A percentile compares a stretch with the other conserved stretches of the same genome.
Evolutionary conservation across 306 rosid genomes (phyloP).

Genomic region (Fragaria vesca): DNA sequence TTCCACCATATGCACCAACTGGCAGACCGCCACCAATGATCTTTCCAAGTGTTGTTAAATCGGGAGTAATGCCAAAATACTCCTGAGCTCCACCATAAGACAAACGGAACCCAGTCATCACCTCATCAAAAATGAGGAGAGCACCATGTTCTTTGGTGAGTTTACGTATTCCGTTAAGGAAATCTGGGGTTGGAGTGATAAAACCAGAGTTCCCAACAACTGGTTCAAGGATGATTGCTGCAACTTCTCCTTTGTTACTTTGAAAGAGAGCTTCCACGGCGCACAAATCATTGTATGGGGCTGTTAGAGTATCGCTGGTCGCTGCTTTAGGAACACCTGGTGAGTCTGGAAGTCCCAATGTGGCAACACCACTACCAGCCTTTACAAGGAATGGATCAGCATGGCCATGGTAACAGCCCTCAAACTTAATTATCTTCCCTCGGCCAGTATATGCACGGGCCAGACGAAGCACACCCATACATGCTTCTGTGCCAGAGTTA

Average conservation of each 20-base stretch:
- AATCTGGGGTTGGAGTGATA: conserved; percentile 63
- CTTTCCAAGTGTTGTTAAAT: conserved; percentile 80
- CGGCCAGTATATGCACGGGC: conserved; percentile 81
- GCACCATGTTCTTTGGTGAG: conserved; percentile 63
- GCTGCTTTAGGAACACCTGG: conserved; percentile 96
- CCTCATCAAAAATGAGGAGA: conserved; percentile 90
- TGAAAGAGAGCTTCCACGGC: conserved; percentile 75
- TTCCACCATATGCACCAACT: conserved; percentile 94
- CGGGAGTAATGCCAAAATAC: conserved; percentile 83
- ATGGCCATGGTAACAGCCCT: conserved; percentile 98
- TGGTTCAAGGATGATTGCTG: conserved; percentile 81
- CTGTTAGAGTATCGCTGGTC: conserved; percentile 74
- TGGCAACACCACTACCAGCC: conserved; percentile 97
- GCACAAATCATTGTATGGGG: conserved; percentile 65
- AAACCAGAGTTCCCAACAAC: conserved; percentile 96
- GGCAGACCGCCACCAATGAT: conserved; percentile 98
- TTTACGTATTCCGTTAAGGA: conserved; percentile 60
- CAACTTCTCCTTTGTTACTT: conserved; percentile 65
- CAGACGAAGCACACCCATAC: conserved; percentile 89
- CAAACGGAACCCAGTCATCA: conserved; percentile 95
- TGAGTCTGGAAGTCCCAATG: conserved; percentile 95
- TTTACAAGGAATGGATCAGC: conserved; percentile 96
- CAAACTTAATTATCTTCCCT: conserved; percentile 79
- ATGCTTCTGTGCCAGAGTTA: conserved; percentile 96
- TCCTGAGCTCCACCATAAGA: conserved; percentile 96